Conservation (phyloP, 257 asterid species). For the Euphrasia confusa region DNA sequence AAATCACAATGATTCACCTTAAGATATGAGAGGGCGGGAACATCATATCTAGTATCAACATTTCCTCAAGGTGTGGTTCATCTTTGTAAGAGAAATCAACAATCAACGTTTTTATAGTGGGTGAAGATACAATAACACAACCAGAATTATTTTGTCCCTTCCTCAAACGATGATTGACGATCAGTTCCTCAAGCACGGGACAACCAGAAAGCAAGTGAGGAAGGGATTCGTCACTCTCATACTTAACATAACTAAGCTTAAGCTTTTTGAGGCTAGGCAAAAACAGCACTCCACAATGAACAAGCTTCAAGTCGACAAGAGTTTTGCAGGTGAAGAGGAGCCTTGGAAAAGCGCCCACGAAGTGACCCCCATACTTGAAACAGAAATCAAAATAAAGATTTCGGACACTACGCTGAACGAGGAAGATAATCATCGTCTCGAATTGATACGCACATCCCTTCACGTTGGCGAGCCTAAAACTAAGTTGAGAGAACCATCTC, state of each 20-base stretch:
- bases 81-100: background rate
- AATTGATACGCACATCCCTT: background rate
- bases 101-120: background rate
- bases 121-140: background rate
- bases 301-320: background rate
- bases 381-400: background rate
- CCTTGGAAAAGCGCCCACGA: too few relatives aligned
- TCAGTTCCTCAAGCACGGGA: too few relatives aligned
- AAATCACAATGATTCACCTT: background rate
- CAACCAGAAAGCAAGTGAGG: too few relatives aligned
- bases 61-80: background rate
- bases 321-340: background rate
- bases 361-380: too few relatives aligned
- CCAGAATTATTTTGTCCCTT: too few relatives aligned
- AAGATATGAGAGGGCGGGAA: background rate
- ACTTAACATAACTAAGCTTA: too few relatives aligned
- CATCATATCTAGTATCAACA: background rate
- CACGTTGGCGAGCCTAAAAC: background rate
- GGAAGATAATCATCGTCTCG: background rate
- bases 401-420: background rate
- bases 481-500: conserved; percentile 3
- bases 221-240: too few relatives aligned
- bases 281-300: background rate
- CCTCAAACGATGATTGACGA: too few relatives aligned
- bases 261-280: background rate